Base-by-base conservation (phyloP, 176 grass and related monocot species). In the Zizania latifolia region DNA sequence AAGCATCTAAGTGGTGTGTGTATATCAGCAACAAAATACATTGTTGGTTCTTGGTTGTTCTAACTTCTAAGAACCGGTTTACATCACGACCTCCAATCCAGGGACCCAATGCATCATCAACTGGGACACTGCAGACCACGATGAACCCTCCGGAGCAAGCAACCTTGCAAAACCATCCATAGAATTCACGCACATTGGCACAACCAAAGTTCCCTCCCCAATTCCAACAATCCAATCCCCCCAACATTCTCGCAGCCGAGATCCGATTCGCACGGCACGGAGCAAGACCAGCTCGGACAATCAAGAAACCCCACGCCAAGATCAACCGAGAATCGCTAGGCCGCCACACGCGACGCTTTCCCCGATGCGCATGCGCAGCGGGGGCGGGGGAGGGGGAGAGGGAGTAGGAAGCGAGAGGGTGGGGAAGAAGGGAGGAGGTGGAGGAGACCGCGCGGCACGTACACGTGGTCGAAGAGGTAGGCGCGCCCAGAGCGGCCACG, bases 401-500 rank as follows among this genome's bases (percentile, higher is more conserved):
- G 36, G 7, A 8, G 36, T 8, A 13, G 15, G 40, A 13, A 7
- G 13, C 13, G 0, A 4, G 15, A 0, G 13, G 14, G 14, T 0
- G 40, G 40, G 3, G 14, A 4, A 26, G 54, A 28, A 27, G 4
- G 8, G 6, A 53, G 19, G 19, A 17, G 48, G 4, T 21, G 4
- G n/a, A 53, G 48, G 6, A 21, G 8, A 53, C 19, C 19, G 22
- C 48, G 19, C n/a, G 8, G 10, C 8, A 70, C 73, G 31, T 55
- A 84, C 82, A 84, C 82, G 26, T 16, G 41, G 56, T 63, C 44
- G 74, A 84, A 64, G 66, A 84, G 82, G 58, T 78, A 84, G 43
- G 82, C 65, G 43, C 73, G 41, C 73, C 66, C 74, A 15, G n/a
- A 19, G 24, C 44, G 66, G 26, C 82, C 82, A 0, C 53, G 27